phyloP scores from a whole-genome alignment of 1,284 basidiomycete species.

The Cryptococcus depauperatus region DNA sequence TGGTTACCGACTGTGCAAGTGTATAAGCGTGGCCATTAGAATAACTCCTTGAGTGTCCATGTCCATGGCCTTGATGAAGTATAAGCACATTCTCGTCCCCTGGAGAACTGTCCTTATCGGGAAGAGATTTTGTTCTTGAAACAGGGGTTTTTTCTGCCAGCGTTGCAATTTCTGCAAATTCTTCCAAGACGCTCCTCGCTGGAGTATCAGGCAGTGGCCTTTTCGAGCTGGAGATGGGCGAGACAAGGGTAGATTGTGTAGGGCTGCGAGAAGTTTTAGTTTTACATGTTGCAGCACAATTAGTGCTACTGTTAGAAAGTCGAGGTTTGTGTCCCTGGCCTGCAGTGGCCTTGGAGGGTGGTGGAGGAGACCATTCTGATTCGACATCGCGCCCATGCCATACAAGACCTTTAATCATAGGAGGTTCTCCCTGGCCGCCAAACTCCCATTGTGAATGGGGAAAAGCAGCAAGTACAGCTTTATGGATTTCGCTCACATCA shows the following conservation, averaged over 20 bases:
- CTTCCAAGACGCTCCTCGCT: conserved; percentile 36
- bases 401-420: conserved; percentile 35
- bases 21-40: no score
- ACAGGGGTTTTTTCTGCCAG: conserved; percentile 32
- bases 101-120: conserved; percentile 18
- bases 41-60: no score
- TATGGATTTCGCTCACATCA: conserved; percentile 29
- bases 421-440: conserved; percentile 26
- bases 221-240: conserved; percentile 30
- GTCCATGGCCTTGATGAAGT: conserved; percentile 11
- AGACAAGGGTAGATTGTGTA: conserved; percentile 33
- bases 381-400: conserved; percentile 38
- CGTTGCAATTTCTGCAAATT: conserved; percentile 40
- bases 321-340: neutral
- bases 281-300: neutral
- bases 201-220: conserved; percentile 34
- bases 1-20: no score
- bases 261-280: conserved; percentile 21
- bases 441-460: conserved; percentile 36
- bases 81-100: conserved; percentile 9
- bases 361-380: conserved; percentile 5
- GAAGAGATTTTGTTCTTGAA: conserved; percentile 20
- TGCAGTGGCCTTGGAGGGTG: neutral
- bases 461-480: conserved; percentile 37
- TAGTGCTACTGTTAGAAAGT: neutral